Conservation (phyloP, 108 stramenopile genomes). For the Cyclotella cryptica region DNA sequence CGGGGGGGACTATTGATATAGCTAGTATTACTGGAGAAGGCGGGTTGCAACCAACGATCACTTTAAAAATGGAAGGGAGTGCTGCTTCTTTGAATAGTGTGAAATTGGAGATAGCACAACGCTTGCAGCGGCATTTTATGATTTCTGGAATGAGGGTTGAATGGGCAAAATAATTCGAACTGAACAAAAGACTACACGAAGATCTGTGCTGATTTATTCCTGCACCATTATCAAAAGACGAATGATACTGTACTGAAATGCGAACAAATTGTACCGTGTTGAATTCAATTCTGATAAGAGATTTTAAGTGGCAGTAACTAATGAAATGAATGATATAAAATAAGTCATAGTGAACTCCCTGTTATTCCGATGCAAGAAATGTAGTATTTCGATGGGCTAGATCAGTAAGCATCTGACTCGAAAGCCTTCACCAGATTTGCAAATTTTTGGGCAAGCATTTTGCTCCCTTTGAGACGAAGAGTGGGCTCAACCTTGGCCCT, state of each 20-base stretch:
- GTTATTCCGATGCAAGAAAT: too few relatives aligned
- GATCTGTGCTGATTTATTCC: not conserved
- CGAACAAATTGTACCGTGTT: too few relatives aligned
- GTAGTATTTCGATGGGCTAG: not conserved
- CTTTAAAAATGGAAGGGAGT: constrained; percentile 90
- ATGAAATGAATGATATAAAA: too few relatives aligned
- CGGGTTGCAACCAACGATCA: constrained; percentile 84
- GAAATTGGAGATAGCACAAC: constrained; percentile 95
- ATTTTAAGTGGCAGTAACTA: too few relatives aligned
- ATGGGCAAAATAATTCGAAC: constrained; percentile 43
- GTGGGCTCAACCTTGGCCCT: constrained; percentile 34
- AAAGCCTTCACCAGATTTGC: constrained; percentile 46
- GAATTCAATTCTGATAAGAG: too few relatives aligned
- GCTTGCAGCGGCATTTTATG: constrained; percentile 97
- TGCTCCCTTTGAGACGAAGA: constrained; percentile 45
- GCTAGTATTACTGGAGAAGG: constrained; percentile 79
- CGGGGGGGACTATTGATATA: constrained; percentile 89
- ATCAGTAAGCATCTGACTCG: constrained; percentile 18
- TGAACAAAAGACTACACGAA: too few relatives aligned
- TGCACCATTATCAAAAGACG: too few relatives aligned
- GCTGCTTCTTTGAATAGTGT: constrained; percentile 89
- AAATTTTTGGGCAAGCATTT: constrained; percentile 45
- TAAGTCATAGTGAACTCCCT: too few relatives aligned
- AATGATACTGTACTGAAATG: too few relatives aligned
- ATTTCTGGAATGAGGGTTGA: constrained; percentile 89